Base-by-base conservation (phyloP, 1,284 basidiomycete genomes). In the Apiotrichum gracile region DNA sequence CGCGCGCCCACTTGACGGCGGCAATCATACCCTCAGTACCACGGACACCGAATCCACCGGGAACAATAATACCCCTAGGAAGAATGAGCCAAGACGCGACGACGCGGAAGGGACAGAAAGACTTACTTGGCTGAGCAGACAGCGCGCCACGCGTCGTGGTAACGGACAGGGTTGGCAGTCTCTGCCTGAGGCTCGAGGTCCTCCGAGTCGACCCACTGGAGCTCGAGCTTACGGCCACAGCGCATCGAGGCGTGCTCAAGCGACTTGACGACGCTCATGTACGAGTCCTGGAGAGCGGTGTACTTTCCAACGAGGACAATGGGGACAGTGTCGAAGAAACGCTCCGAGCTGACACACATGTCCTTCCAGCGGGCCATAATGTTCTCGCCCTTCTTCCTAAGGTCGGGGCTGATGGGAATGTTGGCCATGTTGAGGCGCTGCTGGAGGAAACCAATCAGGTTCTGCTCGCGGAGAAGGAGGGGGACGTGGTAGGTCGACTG, bases 291-390 rank as follows among this genome's bases (percentile, higher is more conserved):
- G 48, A 98, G 79, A 57, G 92, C 86, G 7, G 92, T 97, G 78
- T 99, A 99, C 77, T 99, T 99, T 48, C 94, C 94, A 21, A 99
- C 91, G 35, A 99, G 79, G 21, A 89, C 91, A 58, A 99, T 91
- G 44, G 84, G 84, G 37, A 97, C 91, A 24, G 82, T 82, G 65
- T 97, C 93, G 73, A 88, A 93, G n/a, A 91, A 78, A 34, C 92
- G 85, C 71, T 97, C 94, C 72, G 92, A 87, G 19, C 89, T 81
- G 60, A 84, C 79, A 16, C 91, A 97, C 65, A 98, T 78, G 26
- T 86, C 84, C 61, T 80, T 84, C 94, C 94, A 99, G 58, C 85
- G 79, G 33, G 76, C 76, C 51, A 84, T 80, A 27, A 98, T 77
- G 38, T 80, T 81, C 41, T 72, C 68, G 7, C 94, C 94, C 47